A percentile compares a stretch with the other conserved stretches of the same genome.
These are phyloP conservation scores for Trichoderma guizhouense DNA, from an alignment of 2,329 filamentous ascomycete species.

Conservation along the genomic window DNA sequence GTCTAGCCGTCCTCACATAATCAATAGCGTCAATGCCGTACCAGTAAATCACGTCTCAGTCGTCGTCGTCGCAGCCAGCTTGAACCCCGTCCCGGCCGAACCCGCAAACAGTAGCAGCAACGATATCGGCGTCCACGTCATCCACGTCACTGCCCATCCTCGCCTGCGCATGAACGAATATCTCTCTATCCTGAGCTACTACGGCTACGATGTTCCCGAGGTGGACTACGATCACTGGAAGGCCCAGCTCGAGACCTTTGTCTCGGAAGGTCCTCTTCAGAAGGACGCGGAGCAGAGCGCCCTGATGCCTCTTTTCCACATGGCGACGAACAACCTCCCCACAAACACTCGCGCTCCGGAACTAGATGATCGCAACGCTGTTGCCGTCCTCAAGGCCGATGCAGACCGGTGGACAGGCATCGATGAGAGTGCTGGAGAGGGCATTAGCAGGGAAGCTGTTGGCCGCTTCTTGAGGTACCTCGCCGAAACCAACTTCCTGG, in stretches of 20 bases:
- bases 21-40: conserved; percentile 85
- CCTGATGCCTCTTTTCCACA: conserved; percentile 65
- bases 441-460: conserved; percentile 27
- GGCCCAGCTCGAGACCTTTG: conserved; percentile 28
- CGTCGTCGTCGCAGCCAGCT: conserved; percentile 65
- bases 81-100: conserved; percentile 5
- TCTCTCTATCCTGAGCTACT: conserved; percentile 64
- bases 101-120: neutral
- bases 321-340: conserved; percentile 53
- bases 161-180: conserved; percentile 66
- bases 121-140: conserved; percentile 43
- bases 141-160: conserved; percentile 77
- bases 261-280: conserved; percentile 25
- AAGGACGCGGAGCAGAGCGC: conserved; percentile 31
- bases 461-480: conserved; percentile 30
- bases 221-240: conserved; percentile 58
- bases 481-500: conserved; percentile 30
- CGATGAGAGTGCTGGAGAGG: conserved; percentile 50
- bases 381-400: conserved; percentile 61
- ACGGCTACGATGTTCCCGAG: conserved; percentile 71
- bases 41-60: conserved; percentile 73
- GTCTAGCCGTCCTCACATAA: conserved; percentile 66
- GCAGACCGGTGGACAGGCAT: conserved; percentile 55
- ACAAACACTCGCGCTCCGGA: conserved; percentile 66
- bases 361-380: conserved; percentile 63